These are phyloP conservation scores for Lupinus albus DNA, from an alignment of 306 rosid species.

Conservation along the genomic window DNA sequence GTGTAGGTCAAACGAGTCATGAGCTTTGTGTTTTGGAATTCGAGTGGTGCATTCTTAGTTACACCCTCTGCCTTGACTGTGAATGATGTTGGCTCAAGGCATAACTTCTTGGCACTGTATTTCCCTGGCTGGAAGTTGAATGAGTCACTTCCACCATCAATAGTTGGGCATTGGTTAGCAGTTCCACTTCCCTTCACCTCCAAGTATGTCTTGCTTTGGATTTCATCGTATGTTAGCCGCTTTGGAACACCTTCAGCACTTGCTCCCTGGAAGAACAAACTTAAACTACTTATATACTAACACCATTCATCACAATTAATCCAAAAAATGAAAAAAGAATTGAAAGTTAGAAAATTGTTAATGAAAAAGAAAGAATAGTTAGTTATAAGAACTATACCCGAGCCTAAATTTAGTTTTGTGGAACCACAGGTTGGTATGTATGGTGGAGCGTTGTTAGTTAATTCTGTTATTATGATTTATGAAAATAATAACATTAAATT, in stretches of 20 bases:
- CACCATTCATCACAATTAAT: conserved; percentile 14
- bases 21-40: conserved; percentile 94
- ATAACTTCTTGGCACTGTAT: conserved; percentile 76
- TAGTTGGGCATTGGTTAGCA: conserved; percentile 94
- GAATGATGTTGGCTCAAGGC: conserved; percentile 95
- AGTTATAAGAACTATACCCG: background rate
- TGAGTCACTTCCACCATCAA: conserved; percentile 79
- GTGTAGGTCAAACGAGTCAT: conserved; percentile 98
- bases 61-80: conserved; percentile 89
- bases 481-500: background rate
- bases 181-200: conserved; percentile 96
- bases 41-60: conserved; percentile 77
- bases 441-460: background rate
- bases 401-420: background rate
- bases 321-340: background rate
- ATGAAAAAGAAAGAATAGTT: background rate
- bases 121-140: conserved; percentile 83
- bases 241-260: conserved; percentile 86
- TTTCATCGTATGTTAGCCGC: conserved; percentile 86
- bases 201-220: conserved; percentile 90
- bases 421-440: too few species aligned
- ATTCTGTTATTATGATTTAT: background rate
- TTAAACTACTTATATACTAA: conserved; percentile 3
- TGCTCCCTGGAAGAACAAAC: conserved; percentile 66
- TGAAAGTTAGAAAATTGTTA: background rate